Conservation (phyloP, 148 eudicot species). For the Salicornia ramosissima region DNA sequence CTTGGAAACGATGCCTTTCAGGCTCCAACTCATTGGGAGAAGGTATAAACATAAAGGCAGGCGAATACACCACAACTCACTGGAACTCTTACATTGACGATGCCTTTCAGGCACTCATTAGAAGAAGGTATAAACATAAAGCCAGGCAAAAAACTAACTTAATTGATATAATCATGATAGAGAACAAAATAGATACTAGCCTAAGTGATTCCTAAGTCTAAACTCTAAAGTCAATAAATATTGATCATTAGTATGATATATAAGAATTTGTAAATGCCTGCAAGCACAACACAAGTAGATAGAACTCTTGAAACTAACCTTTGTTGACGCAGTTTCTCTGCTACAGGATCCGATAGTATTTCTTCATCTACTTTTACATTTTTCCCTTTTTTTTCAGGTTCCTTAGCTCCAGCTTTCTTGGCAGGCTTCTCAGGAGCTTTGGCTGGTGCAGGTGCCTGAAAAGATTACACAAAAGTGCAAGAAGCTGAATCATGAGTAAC, state of each 20-base stretch:
- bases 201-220: no score
- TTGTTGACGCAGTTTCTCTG: constrained; percentile 47
- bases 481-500: neutral
- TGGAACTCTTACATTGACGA: no score
- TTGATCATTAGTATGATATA: neutral
- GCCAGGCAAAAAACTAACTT: no score
- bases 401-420: constrained; percentile 34
- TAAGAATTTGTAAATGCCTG: neutral
- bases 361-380: constrained; percentile 24
- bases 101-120: no score
- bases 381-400: constrained; percentile 32
- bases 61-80: no score
- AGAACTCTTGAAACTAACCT: constrained; percentile 22
- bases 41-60: no score
- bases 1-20: neutral
- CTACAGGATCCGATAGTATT: constrained; percentile 36
- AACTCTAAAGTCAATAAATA: neutral
- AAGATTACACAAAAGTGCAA: neutral
- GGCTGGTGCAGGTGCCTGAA: constrained; percentile 37
- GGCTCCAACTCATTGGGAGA: neutral
- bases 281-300: neutral
- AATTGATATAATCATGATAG: no score
- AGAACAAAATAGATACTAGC: no score
- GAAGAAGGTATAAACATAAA: no score
- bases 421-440: constrained; percentile 34